phyloP scores from a whole-genome alignment of 495 filamentous ascomycete genomes.

The Ramalina intermedia region DNA sequence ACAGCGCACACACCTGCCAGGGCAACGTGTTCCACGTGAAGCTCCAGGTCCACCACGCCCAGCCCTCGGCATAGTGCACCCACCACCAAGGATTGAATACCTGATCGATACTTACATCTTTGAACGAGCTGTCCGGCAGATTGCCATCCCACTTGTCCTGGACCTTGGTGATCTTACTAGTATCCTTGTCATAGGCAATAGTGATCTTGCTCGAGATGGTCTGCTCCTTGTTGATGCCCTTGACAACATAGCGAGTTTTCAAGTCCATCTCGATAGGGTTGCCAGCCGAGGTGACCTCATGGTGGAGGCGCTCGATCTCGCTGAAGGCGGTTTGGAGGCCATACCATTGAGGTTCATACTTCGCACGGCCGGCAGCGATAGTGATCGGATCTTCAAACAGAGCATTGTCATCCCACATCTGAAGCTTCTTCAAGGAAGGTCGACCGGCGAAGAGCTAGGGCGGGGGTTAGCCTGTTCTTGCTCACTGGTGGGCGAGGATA shows the following conservation, averaged over 20 bases:
- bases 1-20: constrained; percentile 19
- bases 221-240: constrained; percentile 36
- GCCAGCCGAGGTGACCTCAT: constrained; percentile 33
- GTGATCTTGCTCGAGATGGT: constrained; percentile 33
- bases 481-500: not conserved
- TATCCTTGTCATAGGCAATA: constrained; percentile 26
- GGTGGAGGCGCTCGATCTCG: constrained; percentile 31
- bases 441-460: constrained; percentile 40
- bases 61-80: constrained; percentile 23
- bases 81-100: constrained; percentile 26
- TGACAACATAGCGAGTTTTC: constrained; percentile 36
- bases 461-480: not conserved
- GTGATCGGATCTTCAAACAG: constrained; percentile 37
- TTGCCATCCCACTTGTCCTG: constrained; percentile 44
- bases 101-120: constrained; percentile 29
- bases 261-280: constrained; percentile 42
- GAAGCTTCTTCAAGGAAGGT: constrained; percentile 39
- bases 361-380: constrained; percentile 32
- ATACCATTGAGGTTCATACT: constrained; percentile 39
- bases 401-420: constrained; percentile 37
- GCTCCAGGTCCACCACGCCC: constrained; percentile 26
- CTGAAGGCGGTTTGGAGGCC: constrained; percentile 30
- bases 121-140: constrained; percentile 31
- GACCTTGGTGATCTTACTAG: constrained; percentile 35
- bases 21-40: constrained; percentile 19